Base-by-base conservation (phyloP, 495 filamentous ascomycete genomes). In the Bathelium albidoporum region DNA sequence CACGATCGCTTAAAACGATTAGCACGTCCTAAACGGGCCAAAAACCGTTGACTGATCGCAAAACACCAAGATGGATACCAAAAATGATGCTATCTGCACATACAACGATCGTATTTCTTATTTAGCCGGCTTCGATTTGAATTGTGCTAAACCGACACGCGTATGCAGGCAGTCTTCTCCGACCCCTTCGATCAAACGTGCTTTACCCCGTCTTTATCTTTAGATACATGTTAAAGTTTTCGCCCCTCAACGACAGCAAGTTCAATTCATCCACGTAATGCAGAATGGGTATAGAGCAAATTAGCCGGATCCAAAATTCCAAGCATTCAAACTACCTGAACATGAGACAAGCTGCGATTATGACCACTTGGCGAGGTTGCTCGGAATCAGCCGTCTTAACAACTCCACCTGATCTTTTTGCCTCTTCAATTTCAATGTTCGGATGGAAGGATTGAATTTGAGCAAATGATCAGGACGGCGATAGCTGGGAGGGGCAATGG, bases 331-430 rank as follows among this genome's bases (percentile, higher is more conserved):
- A 11, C 12, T 11, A 24, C 49, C 29, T 55, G 10, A 55, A 5
- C 49, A 28, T 55, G 2, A 28, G 20, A 9, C 5, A 11, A n/a
- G 24, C 2, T 29, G 5, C 20, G 20, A 55, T 55, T 20, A 55
- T 28, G 49, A 55, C 49, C 49, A 55, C 29, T 55, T 55, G 9
- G 49, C 49, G 29, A 55, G 49, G 24, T 55, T 55, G 49, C 49
- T 55, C 16, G 49, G 49, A 24, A 89, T 83, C 64, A 89, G 75
- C 64, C 76, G 80, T 67, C 79, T 77, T 66, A 89, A 70, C 18
- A 85, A 78, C 62, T 88, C 85, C 26, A 88, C 79, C 67, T 89
- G 85, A 63, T 81, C 77, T 63, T 78, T 77, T 62, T 84, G 78
- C 52, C 78, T 78, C 70, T 81, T 83, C 63, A 78, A 74, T 71